A percentile compares a stretch with the other conserved stretches of the same genome.
Conservation (phyloP, 345 rosid genomes). For the Salix dunnii region DNA sequence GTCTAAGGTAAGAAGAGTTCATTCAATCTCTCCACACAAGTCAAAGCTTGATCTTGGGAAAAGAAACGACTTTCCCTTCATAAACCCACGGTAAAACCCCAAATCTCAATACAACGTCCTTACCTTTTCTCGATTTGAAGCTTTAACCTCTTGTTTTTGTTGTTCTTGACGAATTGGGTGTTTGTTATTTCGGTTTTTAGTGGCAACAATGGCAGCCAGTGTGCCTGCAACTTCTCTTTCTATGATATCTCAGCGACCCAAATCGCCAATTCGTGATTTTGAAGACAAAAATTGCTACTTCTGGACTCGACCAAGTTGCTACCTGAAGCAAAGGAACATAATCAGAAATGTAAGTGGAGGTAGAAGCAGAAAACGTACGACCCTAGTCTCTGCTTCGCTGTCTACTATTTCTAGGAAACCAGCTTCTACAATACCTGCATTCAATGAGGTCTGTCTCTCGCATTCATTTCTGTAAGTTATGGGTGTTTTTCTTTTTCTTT, state of each 20-base stretch:
- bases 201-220: not conserved
- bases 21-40: not conserved
- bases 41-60: not conserved
- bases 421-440: constrained; percentile 28
- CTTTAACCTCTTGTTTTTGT: not conserved
- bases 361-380: not conserved
- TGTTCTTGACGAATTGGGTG: not conserved
- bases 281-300: not conserved
- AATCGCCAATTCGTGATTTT: not conserved
- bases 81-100: not conserved
- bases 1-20: not conserved
- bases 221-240: not conserved
- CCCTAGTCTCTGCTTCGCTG: constrained; percentile 20
- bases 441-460: constrained; percentile 39
- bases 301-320: not conserved
- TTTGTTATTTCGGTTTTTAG: not conserved
- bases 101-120: not conserved
- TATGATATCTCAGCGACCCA: not conserved
- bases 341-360: not conserved
- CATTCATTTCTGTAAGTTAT: not conserved
- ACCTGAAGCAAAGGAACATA: not conserved
- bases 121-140: not conserved
- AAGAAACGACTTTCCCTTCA: not conserved
- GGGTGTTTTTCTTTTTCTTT: not conserved
- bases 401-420: constrained; percentile 31